These are phyloP conservation scores for Psilocybe azurescens DNA, from an alignment of 768 basidiomycete species.

Conservation along the genomic window DNA sequence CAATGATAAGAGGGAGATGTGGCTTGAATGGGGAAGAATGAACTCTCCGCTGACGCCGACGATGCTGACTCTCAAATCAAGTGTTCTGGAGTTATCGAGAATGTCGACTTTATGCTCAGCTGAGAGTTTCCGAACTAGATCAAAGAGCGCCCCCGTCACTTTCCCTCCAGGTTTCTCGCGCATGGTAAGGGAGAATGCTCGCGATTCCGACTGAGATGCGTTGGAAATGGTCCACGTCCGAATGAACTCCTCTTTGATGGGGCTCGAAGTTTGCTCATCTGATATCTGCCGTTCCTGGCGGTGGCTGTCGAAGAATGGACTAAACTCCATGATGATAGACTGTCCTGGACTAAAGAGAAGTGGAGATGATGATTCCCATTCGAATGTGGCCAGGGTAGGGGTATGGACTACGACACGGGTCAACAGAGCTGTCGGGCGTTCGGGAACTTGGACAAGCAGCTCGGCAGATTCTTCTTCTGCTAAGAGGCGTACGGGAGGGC, in stretches of 20 bases:
- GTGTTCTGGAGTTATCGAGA: constrained; percentile 40
- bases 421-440: constrained; percentile 38
- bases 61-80: constrained; percentile 48
- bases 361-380: constrained; percentile 41
- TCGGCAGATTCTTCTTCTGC: constrained; percentile 46
- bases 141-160: constrained; percentile 60
- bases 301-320: constrained; percentile 47
- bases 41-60: constrained; percentile 62
- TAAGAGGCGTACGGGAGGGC: constrained; percentile 58
- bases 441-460: constrained; percentile 31
- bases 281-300: constrained; percentile 58
- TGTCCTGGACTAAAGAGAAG: constrained; percentile 52
- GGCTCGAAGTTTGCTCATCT: constrained; percentile 34
- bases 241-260: constrained; percentile 60
- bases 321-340: constrained; percentile 59
- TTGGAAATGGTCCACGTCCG: constrained; percentile 68
- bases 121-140: constrained; percentile 47
- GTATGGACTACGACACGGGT: constrained; percentile 46
- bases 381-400: constrained; percentile 56
- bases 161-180: constrained; percentile 56
- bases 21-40: constrained; percentile 28
- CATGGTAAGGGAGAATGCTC: constrained; percentile 51
- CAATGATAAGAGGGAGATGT: not conserved
- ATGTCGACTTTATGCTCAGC: constrained; percentile 42
- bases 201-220: constrained; percentile 14